Conservation (phyloP, 345 rosid genomes). For the Diplotaxis tenuifolia region DNA sequence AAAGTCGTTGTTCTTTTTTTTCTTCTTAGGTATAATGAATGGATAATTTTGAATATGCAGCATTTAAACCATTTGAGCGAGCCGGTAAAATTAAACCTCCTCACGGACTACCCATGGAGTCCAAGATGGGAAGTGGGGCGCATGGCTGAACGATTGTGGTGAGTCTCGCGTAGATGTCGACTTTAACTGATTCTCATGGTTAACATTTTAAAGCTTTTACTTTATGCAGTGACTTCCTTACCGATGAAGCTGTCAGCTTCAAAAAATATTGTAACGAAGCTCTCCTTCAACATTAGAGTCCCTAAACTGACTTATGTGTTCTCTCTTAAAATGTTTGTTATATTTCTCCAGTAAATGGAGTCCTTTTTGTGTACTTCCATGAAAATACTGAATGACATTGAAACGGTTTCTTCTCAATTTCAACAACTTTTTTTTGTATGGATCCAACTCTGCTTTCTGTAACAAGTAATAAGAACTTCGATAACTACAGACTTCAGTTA, state of each 20-base stretch:
- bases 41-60: constrained; percentile 36
- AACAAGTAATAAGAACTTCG: neutral
- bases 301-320: neutral
- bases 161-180: constrained; percentile 32
- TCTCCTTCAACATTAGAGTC: constrained; percentile 50
- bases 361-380: neutral
- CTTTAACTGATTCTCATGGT: neutral
- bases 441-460: neutral
- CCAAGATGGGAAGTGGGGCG: constrained; percentile 85
- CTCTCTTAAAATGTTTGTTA: neutral
- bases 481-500: neutral
- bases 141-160: constrained; percentile 83
- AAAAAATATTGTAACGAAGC: constrained; percentile 76
- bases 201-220: neutral
- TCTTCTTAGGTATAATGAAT: too few relatives aligned
- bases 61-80: constrained; percentile 58
- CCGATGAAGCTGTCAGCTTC: constrained; percentile 71
- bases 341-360: neutral
- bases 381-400: neutral
- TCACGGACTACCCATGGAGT: constrained; percentile 87
- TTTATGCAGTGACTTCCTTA: constrained; percentile 62
- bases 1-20: too few relatives aligned
- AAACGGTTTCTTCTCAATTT: neutral
- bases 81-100: constrained; percentile 60
- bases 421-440: neutral